Evolutionary conservation across 2,329 filamentous ascomycete genomes (phyloP).

Genomic region (Celoporthe dispersa): DNA sequence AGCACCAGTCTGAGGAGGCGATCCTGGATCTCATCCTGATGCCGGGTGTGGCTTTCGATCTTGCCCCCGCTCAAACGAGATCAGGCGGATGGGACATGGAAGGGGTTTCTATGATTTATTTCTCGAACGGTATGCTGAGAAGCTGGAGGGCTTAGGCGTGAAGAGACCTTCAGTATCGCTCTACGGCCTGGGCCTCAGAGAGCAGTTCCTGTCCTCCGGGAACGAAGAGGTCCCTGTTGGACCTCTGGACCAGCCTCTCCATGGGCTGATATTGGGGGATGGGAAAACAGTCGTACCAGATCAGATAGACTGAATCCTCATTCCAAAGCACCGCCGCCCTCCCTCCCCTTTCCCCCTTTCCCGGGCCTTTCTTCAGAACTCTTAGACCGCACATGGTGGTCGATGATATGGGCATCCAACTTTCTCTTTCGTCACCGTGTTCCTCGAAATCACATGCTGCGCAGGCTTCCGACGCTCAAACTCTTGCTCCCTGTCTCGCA

Average conservation of each 20-base stretch:
- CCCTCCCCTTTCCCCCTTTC: too few relatives aligned
- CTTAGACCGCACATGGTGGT: slow-evolving; percentile 7
- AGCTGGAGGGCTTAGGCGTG: slow-evolving; percentile 37
- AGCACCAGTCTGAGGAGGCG: slow-evolving; percentile 44
- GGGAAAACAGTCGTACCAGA: slow-evolving; percentile 50
- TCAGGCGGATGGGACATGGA: slow-evolving; percentile 86
- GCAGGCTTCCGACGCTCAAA: slow-evolving; percentile 1
- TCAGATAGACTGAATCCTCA: slow-evolving; percentile 54
- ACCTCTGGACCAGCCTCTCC: slow-evolving; percentile 76
- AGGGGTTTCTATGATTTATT: slow-evolving; percentile 98
- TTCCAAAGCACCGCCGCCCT: slow-evolving; percentile 37
- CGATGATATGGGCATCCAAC: slow-evolving; percentile 13
- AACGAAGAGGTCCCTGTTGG: slow-evolving; percentile 73
- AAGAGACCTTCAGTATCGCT: slow-evolving; percentile 51
- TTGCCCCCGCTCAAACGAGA: slow-evolving; percentile 54
- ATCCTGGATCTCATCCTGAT: slow-evolving; percentile 85
- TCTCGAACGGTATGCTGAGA: slow-evolving; percentile 71
- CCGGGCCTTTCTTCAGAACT: slow-evolving; percentile 4
- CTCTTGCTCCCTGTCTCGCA: not conserved
- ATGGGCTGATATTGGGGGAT: slow-evolving; percentile 76
- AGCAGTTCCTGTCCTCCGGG: slow-evolving; percentile 74
- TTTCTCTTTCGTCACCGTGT: slow-evolving; percentile 6
- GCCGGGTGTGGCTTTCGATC: slow-evolving; percentile 91
- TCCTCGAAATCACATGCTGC: slow-evolving; percentile 7
- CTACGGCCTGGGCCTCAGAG: slow-evolving; percentile 80